Percentiles rank a stretch among this genome's conserved stretches.
Conservation (phyloP, 2,329 filamentous ascomycete species). For the Rhexocercosporidium sp. region DNA sequence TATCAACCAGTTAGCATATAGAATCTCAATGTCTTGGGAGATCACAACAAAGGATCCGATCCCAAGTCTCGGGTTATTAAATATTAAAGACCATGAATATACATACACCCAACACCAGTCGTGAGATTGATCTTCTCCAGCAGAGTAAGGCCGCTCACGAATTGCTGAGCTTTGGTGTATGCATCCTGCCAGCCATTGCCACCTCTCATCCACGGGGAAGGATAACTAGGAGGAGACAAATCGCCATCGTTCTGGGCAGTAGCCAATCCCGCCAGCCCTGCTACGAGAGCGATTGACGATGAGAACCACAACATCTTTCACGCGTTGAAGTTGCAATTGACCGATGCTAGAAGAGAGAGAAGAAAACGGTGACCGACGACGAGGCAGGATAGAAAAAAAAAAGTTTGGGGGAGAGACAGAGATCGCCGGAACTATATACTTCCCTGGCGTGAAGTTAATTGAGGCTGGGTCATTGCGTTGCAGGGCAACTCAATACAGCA, state of each 20-base stretch:
- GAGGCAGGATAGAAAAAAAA: background rate
- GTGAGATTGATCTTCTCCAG: conserved; percentile 93
- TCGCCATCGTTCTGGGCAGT: conserved; percentile 35
- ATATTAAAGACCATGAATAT: too few species aligned
- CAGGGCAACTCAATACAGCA: background rate
- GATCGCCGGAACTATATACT: conserved; percentile 15
- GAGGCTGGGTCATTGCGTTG: background rate
- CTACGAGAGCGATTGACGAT: conserved; percentile 25
- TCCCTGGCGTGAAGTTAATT: conserved; percentile 2
- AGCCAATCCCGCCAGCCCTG: conserved; percentile 26
- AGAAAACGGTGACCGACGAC: background rate
- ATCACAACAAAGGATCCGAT: too few species aligned
- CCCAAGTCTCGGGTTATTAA: too few species aligned
- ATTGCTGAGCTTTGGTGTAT: conserved; percentile 69
- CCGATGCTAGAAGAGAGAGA: background rate
- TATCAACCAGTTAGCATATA: too few species aligned
- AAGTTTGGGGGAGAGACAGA: background rate
- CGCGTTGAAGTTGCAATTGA: conserved; percentile 4
- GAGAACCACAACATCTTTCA: conserved; percentile 34
- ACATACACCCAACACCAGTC: conserved; percentile 74
- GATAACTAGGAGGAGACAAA: conserved; percentile 41
- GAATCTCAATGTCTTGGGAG: too few species aligned
- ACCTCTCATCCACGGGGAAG: conserved; percentile 43
- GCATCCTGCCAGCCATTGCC: conserved; percentile 65
- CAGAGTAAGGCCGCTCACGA: conserved; percentile 77